Conservation (phyloP, 257 asterid genomes). For the Ehretia macrophylla region DNA sequence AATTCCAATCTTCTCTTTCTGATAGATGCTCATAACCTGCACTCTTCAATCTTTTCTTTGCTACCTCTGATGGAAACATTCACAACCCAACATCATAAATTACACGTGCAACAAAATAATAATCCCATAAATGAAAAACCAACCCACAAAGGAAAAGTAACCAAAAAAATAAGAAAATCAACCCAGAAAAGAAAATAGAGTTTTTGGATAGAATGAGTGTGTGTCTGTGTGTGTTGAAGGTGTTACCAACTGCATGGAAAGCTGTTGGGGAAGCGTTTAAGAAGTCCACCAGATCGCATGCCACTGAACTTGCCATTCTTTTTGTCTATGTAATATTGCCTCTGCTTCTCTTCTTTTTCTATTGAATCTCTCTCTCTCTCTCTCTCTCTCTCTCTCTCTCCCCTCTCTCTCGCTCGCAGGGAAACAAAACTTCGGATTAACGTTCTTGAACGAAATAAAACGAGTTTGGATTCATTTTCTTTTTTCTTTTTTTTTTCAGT, state of each 20-base stretch:
- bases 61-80: constrained; percentile 50
- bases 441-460: too few species aligned
- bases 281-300: constrained; percentile 70
- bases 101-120: constrained; percentile 1
- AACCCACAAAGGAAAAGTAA: constrained; percentile 1
- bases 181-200: background rate
- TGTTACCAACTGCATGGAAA: constrained; percentile 90
- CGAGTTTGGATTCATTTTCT: too few species aligned
- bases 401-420: too few species aligned
- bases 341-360: background rate
- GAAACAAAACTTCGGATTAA: too few species aligned
- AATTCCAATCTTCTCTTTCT: constrained; percentile 84
- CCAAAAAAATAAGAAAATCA: constrained; percentile 1
- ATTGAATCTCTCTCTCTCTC: too few species aligned
- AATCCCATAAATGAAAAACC: background rate
- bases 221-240: background rate
- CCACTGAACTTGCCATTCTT: constrained; percentile 55
- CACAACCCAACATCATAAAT: background rate
- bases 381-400: too few species aligned
- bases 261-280: constrained; percentile 93
- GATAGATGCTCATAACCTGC: constrained; percentile 72
- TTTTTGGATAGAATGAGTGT: background rate
- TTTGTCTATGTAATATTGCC: background rate
- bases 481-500: too few species aligned
- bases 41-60: constrained; percentile 58